phyloP scores from a whole-genome alignment of 345 rosid genomes.

The Gynandropsis gynandra region DNA sequence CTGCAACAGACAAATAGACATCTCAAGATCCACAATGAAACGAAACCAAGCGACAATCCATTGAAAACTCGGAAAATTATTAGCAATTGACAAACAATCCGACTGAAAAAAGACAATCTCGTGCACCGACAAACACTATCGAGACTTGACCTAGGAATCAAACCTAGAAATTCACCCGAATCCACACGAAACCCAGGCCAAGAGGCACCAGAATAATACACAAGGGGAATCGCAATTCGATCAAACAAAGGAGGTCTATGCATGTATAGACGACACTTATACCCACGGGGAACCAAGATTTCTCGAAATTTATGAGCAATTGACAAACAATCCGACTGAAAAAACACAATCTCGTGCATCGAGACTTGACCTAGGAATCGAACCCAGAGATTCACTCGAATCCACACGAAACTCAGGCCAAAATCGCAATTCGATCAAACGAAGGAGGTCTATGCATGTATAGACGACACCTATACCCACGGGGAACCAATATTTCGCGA shows the following conservation, averaged over 20 bases:
- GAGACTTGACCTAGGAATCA: too few species aligned
- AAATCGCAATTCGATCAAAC: not conserved
- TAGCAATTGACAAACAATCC: not conserved
- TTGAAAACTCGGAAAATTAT: not conserved
- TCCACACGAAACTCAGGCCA: not conserved
- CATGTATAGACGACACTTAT: not conserved
- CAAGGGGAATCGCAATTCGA: too few species aligned
- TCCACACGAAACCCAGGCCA: too few species aligned
- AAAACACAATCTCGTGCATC: not conserved
- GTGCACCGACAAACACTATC: too few species aligned
- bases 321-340: not conserved
- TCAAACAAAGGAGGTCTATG: not conserved
- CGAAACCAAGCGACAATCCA: not conserved
- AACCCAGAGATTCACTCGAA: not conserved
- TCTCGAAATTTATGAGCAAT: not conserved
- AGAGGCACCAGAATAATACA: too few species aligned
- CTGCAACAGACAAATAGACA: not conserved
- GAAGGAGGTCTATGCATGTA: not conserved
- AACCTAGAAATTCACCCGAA: too few species aligned
- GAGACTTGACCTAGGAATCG: not conserved
- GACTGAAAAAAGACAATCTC: not conserved
- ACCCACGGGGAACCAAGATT: not conserved
- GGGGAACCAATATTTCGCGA: not conserved
- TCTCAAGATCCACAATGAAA: conserved; percentile 7
- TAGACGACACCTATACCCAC: not conserved